Conservation (phyloP, 495 filamentous ascomycete species). For the Penicillium silybi region DNA sequence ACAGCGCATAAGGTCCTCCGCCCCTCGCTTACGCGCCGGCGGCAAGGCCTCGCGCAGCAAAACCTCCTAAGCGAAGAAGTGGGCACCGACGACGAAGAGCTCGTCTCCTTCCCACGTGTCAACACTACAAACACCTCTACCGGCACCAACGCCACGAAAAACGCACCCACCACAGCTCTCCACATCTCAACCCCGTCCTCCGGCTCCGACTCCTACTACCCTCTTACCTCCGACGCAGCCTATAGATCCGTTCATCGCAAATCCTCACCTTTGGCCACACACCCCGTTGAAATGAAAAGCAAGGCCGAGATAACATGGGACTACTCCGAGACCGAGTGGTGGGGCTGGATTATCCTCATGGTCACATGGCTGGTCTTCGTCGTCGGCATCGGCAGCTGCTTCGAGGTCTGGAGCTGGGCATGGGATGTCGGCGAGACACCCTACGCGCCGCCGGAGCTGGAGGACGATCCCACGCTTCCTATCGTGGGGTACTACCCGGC, state of each 20-base stretch:
- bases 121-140: constrained; percentile 17
- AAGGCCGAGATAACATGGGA: constrained; percentile 59
- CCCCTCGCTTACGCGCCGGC: constrained; percentile 20
- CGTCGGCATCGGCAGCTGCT: constrained; percentile 88
- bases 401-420: constrained; percentile 99
- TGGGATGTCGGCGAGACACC: constrained; percentile 98
- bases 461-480: constrained; percentile 88
- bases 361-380: constrained; percentile 95
- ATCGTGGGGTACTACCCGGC: constrained; percentile 97
- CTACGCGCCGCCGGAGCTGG: constrained; percentile 86
- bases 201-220: constrained; percentile 67
- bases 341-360: constrained; percentile 88
- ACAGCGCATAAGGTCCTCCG: constrained; percentile 20
- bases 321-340: constrained; percentile 91
- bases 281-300: constrained; percentile 32
- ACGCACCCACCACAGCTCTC: constrained; percentile 8
- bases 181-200: constrained; percentile 48
- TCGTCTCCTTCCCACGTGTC: constrained; percentile 52
- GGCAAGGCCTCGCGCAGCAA: constrained; percentile 41
- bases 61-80: constrained; percentile 60
- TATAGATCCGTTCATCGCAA: constrained; percentile 46
- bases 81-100: constrained; percentile 79
- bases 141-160: constrained; percentile 5
- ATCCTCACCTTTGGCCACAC: constrained; percentile 54
- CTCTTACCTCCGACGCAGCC: constrained; percentile 32